A percentile compares a stretch with the other conserved stretches of the same genome.
Evolutionary conservation across 176 grass and related monocot genomes (phyloP).

Genomic region (Triticum turgidum): DNA sequence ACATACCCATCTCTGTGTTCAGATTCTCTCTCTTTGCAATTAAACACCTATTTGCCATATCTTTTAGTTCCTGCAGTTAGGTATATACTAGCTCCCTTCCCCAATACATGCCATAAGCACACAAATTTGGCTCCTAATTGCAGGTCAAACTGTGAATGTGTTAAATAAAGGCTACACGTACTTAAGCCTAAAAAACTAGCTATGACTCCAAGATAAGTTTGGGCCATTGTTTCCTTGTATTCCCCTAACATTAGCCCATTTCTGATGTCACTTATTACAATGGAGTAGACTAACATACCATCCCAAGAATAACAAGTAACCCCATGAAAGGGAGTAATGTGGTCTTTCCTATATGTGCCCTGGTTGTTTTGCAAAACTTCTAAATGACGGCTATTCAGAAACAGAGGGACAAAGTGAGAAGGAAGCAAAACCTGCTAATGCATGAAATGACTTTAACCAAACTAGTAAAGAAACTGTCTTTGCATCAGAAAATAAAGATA

Average conservation of each 20-base stretch:
- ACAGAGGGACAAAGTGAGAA: constrained; percentile 14
- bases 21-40: constrained; percentile 15
- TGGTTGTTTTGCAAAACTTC: neutral
- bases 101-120: neutral
- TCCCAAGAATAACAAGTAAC: neutral
- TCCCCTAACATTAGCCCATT: neutral
- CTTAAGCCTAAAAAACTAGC: neutral
- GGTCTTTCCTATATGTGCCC: neutral
- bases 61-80: neutral
- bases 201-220: neutral
- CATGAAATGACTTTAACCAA: constrained; percentile 20
- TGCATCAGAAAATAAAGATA: constrained; percentile 25
- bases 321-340: neutral
- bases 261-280: neutral
- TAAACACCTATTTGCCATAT: neutral
- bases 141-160: neutral
- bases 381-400: neutral
- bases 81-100: neutral
- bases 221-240: neutral
- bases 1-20: neutral
- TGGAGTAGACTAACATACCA: neutral
- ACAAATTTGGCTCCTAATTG: neutral
- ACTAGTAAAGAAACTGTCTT: constrained; percentile 28
- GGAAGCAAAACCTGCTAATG: constrained; percentile 23
- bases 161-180: neutral